phyloP scores from a whole-genome alignment of 495 filamentous ascomycete species.

The Aspergillus saccharolyticus region DNA sequence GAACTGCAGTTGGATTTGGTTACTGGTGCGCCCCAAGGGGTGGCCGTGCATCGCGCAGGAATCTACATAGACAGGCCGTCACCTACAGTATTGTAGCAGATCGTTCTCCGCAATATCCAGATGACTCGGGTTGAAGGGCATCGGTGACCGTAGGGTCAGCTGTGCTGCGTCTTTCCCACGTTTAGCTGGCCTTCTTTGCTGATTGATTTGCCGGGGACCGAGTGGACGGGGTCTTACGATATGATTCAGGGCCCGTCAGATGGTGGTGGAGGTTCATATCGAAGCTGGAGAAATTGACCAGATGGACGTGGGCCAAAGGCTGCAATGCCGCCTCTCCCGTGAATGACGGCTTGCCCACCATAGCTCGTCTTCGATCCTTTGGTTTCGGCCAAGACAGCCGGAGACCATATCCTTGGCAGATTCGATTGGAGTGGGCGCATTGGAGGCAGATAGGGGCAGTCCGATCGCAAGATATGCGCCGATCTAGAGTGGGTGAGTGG shows the following conservation, averaged over 20 bases:
- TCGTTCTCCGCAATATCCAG: background rate
- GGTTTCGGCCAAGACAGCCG: constrained; percentile 11
- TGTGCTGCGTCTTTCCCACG: background rate
- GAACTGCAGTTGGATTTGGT: constrained; percentile 3
- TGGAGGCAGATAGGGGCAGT: constrained; percentile 6
- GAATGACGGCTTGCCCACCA: background rate
- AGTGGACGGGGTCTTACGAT: background rate
- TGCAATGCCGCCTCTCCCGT: background rate
- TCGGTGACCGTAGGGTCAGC: background rate
- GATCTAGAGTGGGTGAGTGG: background rate
- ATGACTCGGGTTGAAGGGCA: constrained; percentile 5
- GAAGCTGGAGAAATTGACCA: constrained; percentile 4
- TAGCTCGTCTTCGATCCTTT: constrained; percentile 6
- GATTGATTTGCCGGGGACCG: too few relatives aligned
- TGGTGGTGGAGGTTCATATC: constrained; percentile 11
- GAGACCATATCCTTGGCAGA: constrained; percentile 10
- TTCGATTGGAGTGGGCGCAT: constrained; percentile 8
- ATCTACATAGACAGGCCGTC: background rate
- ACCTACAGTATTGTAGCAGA: constrained; percentile 12
- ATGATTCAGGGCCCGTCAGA: background rate
- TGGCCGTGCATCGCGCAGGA: too few relatives aligned
- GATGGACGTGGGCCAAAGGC: background rate
- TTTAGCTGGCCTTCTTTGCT: background rate
- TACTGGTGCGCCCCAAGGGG: background rate
- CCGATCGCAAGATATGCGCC: constrained; percentile 10